Percentiles rank a stretch among this genome's conserved stretches.
Conservation (phyloP, 257 asterid species). For the Apocynum venetum region DNA sequence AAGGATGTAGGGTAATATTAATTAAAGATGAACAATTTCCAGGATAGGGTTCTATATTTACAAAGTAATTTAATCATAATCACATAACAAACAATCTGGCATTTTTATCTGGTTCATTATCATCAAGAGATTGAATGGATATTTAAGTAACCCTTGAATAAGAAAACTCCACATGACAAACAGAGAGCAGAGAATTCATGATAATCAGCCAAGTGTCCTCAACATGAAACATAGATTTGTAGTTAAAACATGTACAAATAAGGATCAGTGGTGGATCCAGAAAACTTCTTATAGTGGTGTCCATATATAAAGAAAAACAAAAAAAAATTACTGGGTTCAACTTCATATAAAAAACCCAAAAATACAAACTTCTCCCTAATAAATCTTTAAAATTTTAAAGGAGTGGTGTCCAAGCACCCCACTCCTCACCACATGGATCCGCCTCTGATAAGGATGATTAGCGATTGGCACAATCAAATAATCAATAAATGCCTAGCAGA, state of each 20-base stretch:
- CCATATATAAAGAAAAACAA: too few relatives aligned
- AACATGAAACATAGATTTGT: not conserved
- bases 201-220: not conserved
- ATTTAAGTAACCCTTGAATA: not conserved
- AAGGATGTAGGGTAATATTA: not conserved
- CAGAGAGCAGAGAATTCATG: not conserved
- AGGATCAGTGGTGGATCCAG: not conserved
- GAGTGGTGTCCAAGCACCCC: too few relatives aligned
- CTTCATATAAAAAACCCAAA: too few relatives aligned
- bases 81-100: not conserved
- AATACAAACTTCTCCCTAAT: too few relatives aligned
- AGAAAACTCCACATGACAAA: not conserved
- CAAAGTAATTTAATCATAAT: not conserved
- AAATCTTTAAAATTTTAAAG: too few relatives aligned
- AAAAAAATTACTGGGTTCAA: too few relatives aligned
- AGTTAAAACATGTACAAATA: not conserved
- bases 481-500: not conserved
- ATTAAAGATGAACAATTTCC: not conserved
- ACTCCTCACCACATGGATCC: too few relatives aligned
- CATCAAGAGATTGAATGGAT: not conserved
- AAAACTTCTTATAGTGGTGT: not conserved
- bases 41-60: not conserved
- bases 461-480: not conserved
- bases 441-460: not conserved
- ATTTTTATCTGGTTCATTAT: not conserved